These are phyloP conservation scores for Sphagnum tenellum DNA, from an alignment of 225 moss, liverwort and hornwort genomes.

Conservation along the genomic window DNA sequence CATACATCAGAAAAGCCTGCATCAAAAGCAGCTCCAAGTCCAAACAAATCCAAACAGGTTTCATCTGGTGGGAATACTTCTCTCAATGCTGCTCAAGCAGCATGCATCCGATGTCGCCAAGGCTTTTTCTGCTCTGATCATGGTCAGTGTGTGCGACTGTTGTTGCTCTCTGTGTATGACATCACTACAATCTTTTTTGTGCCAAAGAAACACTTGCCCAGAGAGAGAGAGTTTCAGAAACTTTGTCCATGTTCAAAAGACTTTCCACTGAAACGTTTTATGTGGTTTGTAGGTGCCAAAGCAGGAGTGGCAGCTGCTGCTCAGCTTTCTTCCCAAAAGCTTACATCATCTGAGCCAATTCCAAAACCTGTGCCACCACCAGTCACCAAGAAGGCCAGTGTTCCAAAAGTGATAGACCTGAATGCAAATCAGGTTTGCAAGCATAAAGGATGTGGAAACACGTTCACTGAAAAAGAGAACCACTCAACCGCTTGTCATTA, in stretches of 20 bases:
- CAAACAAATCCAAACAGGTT: constrained; percentile 38
- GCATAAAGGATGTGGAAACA: constrained; percentile 70
- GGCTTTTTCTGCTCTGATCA: constrained; percentile 94
- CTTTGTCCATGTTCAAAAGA: too few relatives aligned
- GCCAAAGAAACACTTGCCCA: too few relatives aligned
- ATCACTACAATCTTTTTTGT: too few relatives aligned
- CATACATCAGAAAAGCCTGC: constrained; percentile 80
- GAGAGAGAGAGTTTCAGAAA: too few relatives aligned
- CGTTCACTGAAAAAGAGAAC: constrained; percentile 77
- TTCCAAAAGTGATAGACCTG: constrained; percentile 57
- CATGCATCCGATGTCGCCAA: constrained; percentile 80
- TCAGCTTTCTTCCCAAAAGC: neutral
- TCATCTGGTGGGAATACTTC: constrained; percentile 20
- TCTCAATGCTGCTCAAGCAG: constrained; percentile 38
- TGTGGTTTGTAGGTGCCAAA: constrained; percentile 25
- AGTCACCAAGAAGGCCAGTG: constrained; percentile 10
- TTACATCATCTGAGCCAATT: neutral
- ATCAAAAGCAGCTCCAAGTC: constrained; percentile 43
- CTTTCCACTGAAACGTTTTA: neutral
- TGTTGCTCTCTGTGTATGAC: too few relatives aligned
- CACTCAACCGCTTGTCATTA: constrained; percentile 59
- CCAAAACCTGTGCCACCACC: constrained; percentile 14
- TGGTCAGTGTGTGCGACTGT: constrained; percentile 27
- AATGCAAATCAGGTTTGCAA: constrained; percentile 71
- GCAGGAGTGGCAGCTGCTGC: constrained; percentile 8